Percentiles rank a stretch among this genome's conserved stretches.
phyloP scores from a whole-genome alignment of 2,329 filamentous ascomycete species.

The Rhinocladiella mackenziei region DNA sequence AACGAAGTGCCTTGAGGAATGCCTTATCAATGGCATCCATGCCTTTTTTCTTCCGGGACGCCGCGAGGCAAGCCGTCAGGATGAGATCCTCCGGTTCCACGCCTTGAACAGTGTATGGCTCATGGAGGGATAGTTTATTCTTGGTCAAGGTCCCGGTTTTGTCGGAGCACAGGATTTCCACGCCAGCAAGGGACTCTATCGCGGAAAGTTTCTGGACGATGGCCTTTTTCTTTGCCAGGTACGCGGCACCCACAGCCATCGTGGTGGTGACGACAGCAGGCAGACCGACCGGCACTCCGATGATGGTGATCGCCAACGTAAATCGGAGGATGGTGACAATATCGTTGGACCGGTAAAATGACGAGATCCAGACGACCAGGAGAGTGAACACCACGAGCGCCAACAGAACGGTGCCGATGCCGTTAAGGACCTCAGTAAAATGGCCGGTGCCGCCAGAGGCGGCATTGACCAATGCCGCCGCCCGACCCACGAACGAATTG shows the following conservation, averaged over 20 bases:
- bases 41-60: constrained; percentile 91
- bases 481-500: constrained; percentile 84
- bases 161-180: constrained; percentile 91
- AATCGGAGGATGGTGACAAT: constrained; percentile 78
- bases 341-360: constrained; percentile 79
- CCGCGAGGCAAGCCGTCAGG: constrained; percentile 84
- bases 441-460: constrained; percentile 72
- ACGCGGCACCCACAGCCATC: constrained; percentile 89
- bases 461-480: constrained; percentile 77
- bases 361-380: constrained; percentile 77
- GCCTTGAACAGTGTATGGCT: constrained; percentile 77
- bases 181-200: constrained; percentile 87
- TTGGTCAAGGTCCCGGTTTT: constrained; percentile 92
- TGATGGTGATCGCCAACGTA: constrained; percentile 83
- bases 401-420: constrained; percentile 75
- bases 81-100: constrained; percentile 85
- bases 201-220: constrained; percentile 91
- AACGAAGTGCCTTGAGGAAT: constrained; percentile 79
- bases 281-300: constrained; percentile 89
- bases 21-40: constrained; percentile 94
- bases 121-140: constrained; percentile 85
- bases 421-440: constrained; percentile 87
- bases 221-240: constrained; percentile 86
- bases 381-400: constrained; percentile 76
- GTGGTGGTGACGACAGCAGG: constrained; percentile 90